These are phyloP conservation scores for Corylus heterophylla DNA, from an alignment of 306 rosid genomes.

Conservation along the genomic window DNA sequence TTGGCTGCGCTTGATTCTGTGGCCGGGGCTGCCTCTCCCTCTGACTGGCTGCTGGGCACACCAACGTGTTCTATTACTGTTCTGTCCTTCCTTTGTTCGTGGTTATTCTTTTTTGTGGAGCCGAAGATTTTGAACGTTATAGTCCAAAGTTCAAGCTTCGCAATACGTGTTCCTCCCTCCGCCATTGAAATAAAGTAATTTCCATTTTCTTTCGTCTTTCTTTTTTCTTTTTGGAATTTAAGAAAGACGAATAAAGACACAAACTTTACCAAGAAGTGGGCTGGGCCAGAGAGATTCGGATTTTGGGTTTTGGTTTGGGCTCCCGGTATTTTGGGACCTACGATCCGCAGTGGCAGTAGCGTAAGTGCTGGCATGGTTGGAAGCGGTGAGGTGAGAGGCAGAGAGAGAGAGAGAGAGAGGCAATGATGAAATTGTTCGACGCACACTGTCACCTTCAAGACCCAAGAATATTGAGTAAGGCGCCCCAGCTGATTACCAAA, in stretches of 20 bases:
- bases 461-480: slow-evolving; percentile 61
- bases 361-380: neutral
- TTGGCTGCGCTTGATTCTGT: slow-evolving; percentile 11
- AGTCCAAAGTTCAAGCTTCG: neutral
- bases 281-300: neutral
- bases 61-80: slow-evolving; percentile 38
- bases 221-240: too few relatives aligned
- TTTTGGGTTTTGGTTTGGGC: neutral
- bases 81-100: neutral
- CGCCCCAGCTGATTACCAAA: slow-evolving; percentile 50
- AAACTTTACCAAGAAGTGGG: neutral
- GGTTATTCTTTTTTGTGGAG: neutral
- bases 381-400: neutral
- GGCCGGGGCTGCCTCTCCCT: slow-evolving; percentile 15
- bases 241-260: neutral
- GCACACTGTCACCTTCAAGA: slow-evolving; percentile 94
- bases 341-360: too few relatives aligned
- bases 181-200: neutral
- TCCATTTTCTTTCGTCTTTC: too few relatives aligned
- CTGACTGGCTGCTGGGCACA: slow-evolving; percentile 38
- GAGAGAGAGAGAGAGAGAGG: neutral
- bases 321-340: too few relatives aligned
- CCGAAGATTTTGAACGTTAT: neutral
- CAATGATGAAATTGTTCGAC: slow-evolving; percentile 66
- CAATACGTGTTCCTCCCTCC: neutral